Base-by-base conservation (phyloP, 257 asterid species). In the Datura wrightii region DNA sequence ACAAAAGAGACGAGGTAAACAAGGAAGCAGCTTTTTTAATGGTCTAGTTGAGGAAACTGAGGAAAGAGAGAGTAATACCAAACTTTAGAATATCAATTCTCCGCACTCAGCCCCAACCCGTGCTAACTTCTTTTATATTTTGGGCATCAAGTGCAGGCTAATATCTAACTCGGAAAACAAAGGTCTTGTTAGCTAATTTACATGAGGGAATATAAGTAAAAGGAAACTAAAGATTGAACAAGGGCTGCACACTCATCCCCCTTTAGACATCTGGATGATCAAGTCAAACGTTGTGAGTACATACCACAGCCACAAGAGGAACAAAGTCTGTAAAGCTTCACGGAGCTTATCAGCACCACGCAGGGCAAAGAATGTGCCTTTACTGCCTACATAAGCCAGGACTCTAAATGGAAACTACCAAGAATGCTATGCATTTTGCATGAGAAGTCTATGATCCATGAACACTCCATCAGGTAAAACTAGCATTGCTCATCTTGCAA, bases 281-380 rank as follows among this genome's bases (percentile, higher is more conserved):
- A 50, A 76, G 24, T 19, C 59, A 46, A 46, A 72, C 36, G 2
- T 6, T 19, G 80, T 19, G 19, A n/a, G 58, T 11, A 72, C 39
- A 46, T 72, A 13, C 19, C 41, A 44, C 79, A 72, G 80, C 56
- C 14, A 76, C 81, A 50, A 76, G 72, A 37, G 76, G 24, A 14
- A 67, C 50, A 67, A 67, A 67, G 41, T 76, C 60, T 5, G 31
- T 44, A 50, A 76, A 76, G 60, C 39, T 74, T 19, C 59, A 19
- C 19, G 80, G 80, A 74, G 80, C 59, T 48, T 74, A 74, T 46
- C 59, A 11, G 59, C 11, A 74, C 81, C 44, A 2, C 24, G 62
- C 60, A 50, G 81, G 3, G 81, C 44, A 50, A 50, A 48, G n/a
- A 11, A 76, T 74, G 80, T 31, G 80, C 36, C 41, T 48, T 24